A percentile compares a stretch with the other conserved stretches of the same genome.
phyloP scores from a whole-genome alignment of 2,329 filamentous ascomycete species.

The Cladosporium sp. region DNA sequence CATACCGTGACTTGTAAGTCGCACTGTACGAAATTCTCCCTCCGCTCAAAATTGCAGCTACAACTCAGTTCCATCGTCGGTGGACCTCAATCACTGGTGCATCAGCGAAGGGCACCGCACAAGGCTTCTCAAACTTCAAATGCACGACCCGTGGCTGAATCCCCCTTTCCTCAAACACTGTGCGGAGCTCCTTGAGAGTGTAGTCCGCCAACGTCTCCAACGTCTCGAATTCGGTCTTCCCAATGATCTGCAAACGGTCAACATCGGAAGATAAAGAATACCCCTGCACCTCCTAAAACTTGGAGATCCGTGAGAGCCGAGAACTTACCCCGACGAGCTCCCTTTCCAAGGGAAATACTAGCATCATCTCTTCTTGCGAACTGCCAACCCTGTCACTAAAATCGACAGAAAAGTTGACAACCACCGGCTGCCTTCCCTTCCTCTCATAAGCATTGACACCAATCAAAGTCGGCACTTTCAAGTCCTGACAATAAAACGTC shows the following conservation, averaged over 20 bases:
- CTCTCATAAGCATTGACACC: conserved; percentile 71
- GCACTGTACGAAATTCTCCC: background rate
- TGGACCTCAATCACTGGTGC: conserved; percentile 61
- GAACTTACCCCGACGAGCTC: conserved; percentile 55
- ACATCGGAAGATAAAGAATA: background rate
- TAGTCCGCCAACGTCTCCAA: conserved; percentile 45
- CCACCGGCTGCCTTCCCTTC: conserved; percentile 58
- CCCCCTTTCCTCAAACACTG: conserved; percentile 3
- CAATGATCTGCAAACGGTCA: conserved; percentile 29
- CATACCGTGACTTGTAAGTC: background rate
- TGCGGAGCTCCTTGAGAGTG: conserved; percentile 35
- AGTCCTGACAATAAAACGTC: conserved; percentile 34
- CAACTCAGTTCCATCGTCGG: conserved; percentile 8
- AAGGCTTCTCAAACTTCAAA: conserved; percentile 65
- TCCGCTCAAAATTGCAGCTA: too few relatives aligned
- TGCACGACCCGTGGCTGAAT: conserved; percentile 36
- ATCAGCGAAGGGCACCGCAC: conserved; percentile 67
- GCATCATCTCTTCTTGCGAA: conserved; percentile 18
- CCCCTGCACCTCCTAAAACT: background rate
- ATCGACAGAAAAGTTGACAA: conserved; percentile 42
- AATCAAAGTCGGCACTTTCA: conserved; percentile 63
- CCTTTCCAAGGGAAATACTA: conserved; percentile 55
- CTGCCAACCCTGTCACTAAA: conserved; percentile 8
- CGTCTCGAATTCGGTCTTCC: conserved; percentile 42
- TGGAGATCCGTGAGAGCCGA: background rate